Percentiles rank a stretch among this genome's conserved stretches.
These are phyloP conservation scores for Dactylonectria estremocensis DNA, from an alignment of 2,329 filamentous ascomycete genomes.

Conservation along the genomic window DNA sequence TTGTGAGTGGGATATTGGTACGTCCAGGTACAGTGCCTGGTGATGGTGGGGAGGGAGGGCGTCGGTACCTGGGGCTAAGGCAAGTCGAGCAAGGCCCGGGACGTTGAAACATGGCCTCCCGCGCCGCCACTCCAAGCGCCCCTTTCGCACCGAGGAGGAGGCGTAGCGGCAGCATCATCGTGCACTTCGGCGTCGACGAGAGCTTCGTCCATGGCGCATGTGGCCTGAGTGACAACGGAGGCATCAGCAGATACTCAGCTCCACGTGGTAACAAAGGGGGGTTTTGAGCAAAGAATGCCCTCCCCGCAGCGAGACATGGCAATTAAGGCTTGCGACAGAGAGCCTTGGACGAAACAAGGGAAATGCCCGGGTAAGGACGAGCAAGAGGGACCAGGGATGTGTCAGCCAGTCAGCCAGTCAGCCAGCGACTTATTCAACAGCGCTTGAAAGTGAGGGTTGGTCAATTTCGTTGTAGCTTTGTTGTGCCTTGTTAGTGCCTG, in stretches of 20 bases:
- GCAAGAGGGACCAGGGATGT: not conserved
- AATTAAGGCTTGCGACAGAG: not conserved
- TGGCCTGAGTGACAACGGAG: not conserved
- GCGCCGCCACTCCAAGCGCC: constrained; percentile 20
- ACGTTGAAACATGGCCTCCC: constrained; percentile 37
- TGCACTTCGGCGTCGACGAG: not conserved
- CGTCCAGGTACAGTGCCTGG: not conserved
- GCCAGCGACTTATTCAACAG: no score
- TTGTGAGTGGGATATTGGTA: not conserved
- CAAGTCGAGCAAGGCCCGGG: constrained; percentile 29
- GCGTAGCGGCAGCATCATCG: not conserved
- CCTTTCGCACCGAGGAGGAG: not conserved
- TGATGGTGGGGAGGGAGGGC: constrained; percentile 2
- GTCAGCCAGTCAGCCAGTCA: no score
- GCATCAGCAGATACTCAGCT: not conserved
- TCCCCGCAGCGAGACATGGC: not conserved
- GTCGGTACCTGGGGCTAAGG: constrained; percentile 35
- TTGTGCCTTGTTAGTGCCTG: constrained; percentile 1
- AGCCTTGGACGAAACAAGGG: not conserved
- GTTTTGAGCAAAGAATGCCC: no score
- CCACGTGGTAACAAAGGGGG: no score
- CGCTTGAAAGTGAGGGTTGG: not conserved
- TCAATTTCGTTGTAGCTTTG: not conserved
- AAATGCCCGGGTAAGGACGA: not conserved
- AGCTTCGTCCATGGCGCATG: not conserved